Evolutionary conservation across 2,329 filamentous ascomycete genomes (phyloP).

Genomic region (Mariannaea elegans): DNA sequence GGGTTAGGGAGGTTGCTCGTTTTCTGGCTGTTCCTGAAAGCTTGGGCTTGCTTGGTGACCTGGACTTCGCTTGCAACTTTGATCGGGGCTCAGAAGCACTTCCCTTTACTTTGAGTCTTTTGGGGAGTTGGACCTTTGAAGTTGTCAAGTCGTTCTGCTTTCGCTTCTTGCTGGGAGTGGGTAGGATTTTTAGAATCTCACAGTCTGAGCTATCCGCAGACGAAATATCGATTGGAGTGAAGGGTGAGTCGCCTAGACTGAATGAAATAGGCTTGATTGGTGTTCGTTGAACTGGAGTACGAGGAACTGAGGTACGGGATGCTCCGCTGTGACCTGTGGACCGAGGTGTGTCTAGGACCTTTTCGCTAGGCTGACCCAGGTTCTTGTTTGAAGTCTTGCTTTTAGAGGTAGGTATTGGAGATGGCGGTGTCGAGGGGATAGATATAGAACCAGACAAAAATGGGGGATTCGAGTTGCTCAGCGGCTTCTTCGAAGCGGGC

Average conservation of each 20-base stretch:
- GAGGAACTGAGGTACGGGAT: neutral
- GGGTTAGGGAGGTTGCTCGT: conserved; percentile 2
- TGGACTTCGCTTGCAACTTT: neutral
- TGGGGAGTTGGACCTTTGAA: conserved; percentile 10
- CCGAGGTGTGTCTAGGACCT: conserved; percentile 12
- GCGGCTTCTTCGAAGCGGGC: neutral
- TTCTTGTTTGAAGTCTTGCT: neutral
- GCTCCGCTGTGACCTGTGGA: neutral
- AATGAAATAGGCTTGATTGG: conserved; percentile 10
- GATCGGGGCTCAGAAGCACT: neutral
- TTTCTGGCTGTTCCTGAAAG: neutral
- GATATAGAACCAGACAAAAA: neutral
- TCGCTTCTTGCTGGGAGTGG: conserved; percentile 15
- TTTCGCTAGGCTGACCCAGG: neutral
- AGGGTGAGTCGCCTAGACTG: conserved; percentile 24
- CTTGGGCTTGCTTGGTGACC: neutral
- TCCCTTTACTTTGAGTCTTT: conserved; percentile 13
- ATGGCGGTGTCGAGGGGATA: conserved; percentile 9
- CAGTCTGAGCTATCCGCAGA: conserved; percentile 30
- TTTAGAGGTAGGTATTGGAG: neutral
- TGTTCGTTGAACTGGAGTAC: conserved; percentile 2
- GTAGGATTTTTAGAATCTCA: conserved; percentile 18
- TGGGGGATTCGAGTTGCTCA: neutral
- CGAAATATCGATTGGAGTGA: conserved; percentile 30
- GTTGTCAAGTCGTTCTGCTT: conserved; percentile 10